A percentile compares a stretch with the other conserved stretches of the same genome.
phyloP scores from a whole-genome alignment of 768 basidiomycete genomes.

The Rhodotorula paludigena region DNA sequence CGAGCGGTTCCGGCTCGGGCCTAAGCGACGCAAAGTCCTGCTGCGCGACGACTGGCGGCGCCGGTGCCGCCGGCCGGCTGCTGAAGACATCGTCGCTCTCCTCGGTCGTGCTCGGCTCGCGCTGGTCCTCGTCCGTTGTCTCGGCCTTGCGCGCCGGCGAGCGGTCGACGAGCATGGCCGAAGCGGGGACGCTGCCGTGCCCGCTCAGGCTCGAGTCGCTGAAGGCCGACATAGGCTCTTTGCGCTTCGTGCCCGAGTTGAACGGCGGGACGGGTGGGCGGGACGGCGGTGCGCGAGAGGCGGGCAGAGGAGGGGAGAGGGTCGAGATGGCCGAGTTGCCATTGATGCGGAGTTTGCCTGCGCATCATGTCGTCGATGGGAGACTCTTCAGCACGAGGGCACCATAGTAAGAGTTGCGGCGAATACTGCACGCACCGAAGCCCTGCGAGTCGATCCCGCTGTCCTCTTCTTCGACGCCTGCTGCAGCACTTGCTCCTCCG shows the following conservation, averaged over 20 bases:
- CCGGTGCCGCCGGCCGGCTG: no score
- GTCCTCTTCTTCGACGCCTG: slow-evolving; percentile 2
- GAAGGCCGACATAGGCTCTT: slow-evolving; percentile 8
- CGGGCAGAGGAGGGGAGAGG: background rate
- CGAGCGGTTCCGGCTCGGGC: background rate
- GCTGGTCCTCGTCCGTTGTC: background rate
- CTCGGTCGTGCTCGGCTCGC: background rate
- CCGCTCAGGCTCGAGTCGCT: slow-evolving; percentile 3
- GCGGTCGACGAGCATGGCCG: background rate
- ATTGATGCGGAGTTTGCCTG: background rate
- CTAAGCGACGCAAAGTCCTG: no score
- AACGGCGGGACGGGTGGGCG: background rate
- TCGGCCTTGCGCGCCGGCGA: background rate
- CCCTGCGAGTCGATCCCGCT: slow-evolving; percentile 30
- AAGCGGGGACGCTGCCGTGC: no score
- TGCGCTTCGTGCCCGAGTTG: background rate
- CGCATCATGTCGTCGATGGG: background rate
- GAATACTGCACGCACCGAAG: slow-evolving; percentile 4
- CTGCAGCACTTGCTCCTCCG: background rate
- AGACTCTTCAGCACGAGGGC: background rate
- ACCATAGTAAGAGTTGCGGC: background rate
- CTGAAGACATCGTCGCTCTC: no score
- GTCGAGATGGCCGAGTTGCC: no score
- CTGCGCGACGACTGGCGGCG: no score
- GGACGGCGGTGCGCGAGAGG: background rate